Conservation (phyloP, 352 stramenopile genomes). For the Phytopythium cucurbitacearum region DNA sequence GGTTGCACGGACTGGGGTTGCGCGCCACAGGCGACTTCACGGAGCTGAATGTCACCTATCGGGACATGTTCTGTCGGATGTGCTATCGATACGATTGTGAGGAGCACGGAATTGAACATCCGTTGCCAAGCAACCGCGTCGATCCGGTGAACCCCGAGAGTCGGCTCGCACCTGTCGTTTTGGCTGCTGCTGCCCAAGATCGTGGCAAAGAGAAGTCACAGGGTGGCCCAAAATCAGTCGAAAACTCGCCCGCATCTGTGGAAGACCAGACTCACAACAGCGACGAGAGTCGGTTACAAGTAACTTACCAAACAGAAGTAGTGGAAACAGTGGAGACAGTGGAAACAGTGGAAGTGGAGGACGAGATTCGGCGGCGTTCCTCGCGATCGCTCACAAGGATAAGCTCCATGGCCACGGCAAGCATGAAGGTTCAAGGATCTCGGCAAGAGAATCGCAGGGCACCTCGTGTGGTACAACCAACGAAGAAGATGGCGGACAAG, state of each 20-base stretch:
- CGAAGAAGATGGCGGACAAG: constrained; percentile 28
- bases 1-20: constrained; percentile 38
- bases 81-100: constrained; percentile 93
- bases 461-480: constrained; percentile 16
- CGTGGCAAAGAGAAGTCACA: neutral
- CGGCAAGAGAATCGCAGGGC: constrained; percentile 14
- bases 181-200: constrained; percentile 2
- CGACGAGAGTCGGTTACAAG: constrained; percentile 17
- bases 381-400: constrained; percentile 48
- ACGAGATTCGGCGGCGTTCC: constrained; percentile 41
- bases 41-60: constrained; percentile 81
- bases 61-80: constrained; percentile 90
- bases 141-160: constrained; percentile 60
- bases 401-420: constrained; percentile 47
- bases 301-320: constrained; percentile 10
- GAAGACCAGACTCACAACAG: constrained; percentile 8
- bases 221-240: neutral
- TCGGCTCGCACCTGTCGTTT: constrained; percentile 30
- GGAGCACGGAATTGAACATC: constrained; percentile 85
- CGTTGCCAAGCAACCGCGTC: constrained; percentile 43
- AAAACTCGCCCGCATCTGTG: neutral
- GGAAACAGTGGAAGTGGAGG: constrained; percentile 11
- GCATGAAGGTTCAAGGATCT: constrained; percentile 34
- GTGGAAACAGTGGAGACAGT: constrained; percentile 3
- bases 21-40: constrained; percentile 57